These are phyloP conservation scores for Beauveria scarabaeidicola DNA, from an alignment of 2,329 filamentous ascomycete species.

Conservation along the genomic window DNA sequence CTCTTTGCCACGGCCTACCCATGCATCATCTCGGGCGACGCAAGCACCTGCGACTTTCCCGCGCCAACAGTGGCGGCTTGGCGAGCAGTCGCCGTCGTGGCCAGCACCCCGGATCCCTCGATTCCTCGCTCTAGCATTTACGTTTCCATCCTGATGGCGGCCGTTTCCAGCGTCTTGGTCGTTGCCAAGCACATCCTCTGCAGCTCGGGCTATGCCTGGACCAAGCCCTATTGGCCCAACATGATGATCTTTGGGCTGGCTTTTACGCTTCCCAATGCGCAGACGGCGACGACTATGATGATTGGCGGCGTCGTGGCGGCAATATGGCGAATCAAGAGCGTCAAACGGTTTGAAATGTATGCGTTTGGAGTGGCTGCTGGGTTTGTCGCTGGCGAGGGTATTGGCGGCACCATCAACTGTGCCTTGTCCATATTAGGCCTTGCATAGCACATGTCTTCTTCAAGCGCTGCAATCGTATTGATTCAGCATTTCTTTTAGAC, in stretches of 20 bases:
- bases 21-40: slow-evolving; percentile 4
- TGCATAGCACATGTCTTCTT: too few relatives aligned
- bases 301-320: slow-evolving; percentile 2
- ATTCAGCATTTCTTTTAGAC: too few relatives aligned
- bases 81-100: slow-evolving; percentile 6
- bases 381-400: slow-evolving; percentile 8
- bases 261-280: slow-evolving; percentile 9
- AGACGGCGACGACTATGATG: slow-evolving; percentile 11
- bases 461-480: too few relatives aligned
- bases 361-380: slow-evolving; percentile 9
- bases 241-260: slow-evolving; percentile 12
- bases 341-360: slow-evolving; percentile 5
- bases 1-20: slow-evolving; percentile 10
- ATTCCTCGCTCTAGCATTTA: slow-evolving; percentile 4
- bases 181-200: background rate
- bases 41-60: slow-evolving; percentile 6
- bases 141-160: background rate
- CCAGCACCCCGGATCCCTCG: slow-evolving; percentile 6
- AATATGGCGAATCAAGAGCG: background rate
- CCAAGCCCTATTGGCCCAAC: slow-evolving; percentile 5
- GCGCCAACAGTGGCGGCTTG: slow-evolving; percentile 8
- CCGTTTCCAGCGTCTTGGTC: background rate
- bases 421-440: slow-evolving; percentile 4
- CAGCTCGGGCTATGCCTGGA: background rate
- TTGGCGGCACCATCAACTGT: slow-evolving; percentile 9